Evolutionary conservation across 2,329 filamentous ascomycete species (phyloP).

Genomic region (Hirsutella thompsonii): DNA sequence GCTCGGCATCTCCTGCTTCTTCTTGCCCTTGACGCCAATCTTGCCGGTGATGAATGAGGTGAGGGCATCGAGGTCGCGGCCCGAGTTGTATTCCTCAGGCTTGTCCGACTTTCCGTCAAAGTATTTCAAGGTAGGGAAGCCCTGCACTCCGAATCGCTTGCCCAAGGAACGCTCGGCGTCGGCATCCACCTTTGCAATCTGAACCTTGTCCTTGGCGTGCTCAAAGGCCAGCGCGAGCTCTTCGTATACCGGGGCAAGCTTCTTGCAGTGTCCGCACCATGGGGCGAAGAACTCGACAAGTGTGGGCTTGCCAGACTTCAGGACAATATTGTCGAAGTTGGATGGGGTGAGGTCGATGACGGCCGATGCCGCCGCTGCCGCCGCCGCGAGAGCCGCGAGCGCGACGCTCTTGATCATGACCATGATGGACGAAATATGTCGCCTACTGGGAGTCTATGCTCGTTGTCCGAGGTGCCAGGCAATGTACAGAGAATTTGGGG

Average conservation of each 20-base stretch:
- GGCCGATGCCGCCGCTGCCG: constrained; percentile 58
- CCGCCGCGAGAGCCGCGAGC: constrained; percentile 40
- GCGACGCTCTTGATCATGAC: constrained; percentile 48
- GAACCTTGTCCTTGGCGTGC: constrained; percentile 57
- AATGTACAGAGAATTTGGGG: too few species aligned
- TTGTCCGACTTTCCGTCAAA: constrained; percentile 90
- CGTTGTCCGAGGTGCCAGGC: too few species aligned
- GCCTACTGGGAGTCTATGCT: too few species aligned
- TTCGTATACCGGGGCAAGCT: constrained; percentile 85
- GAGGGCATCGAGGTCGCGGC: constrained; percentile 78
- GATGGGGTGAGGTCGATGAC: constrained; percentile 79
- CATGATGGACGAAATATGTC: constrained; percentile 23
- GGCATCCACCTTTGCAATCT: constrained; percentile 92
- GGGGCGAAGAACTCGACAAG: constrained; percentile 97
- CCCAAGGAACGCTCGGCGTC: constrained; percentile 78
- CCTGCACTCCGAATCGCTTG: constrained; percentile 76
- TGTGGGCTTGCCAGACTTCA: constrained; percentile 86
- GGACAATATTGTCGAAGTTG: constrained; percentile 86
- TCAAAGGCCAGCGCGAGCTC: constrained; percentile 69
- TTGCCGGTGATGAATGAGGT: constrained; percentile 72
- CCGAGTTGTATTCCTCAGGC: constrained; percentile 75
- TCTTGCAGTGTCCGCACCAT: constrained; percentile 99
- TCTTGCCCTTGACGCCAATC: constrained; percentile 71
- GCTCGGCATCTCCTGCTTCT: constrained; percentile 60
- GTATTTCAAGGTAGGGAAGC: constrained; percentile 95